phyloP scores from a whole-genome alignment of 768 basidiomycete species.

The Mycena belliarum region DNA sequence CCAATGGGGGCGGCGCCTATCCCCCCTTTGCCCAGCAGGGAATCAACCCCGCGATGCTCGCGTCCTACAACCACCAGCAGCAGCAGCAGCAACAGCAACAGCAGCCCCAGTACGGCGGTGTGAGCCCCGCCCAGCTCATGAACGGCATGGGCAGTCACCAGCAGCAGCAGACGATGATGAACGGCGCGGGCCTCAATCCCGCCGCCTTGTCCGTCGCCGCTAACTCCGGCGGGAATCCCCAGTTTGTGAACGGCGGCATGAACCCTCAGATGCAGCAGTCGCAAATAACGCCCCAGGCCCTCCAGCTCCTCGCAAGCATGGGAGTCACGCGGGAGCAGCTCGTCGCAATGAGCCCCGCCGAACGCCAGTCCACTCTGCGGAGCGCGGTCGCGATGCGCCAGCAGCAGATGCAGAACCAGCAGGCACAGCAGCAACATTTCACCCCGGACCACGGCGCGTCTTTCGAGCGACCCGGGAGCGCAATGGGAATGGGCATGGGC shows the following conservation, averaged over 20 bases:
- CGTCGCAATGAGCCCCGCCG: slow-evolving; percentile 5
- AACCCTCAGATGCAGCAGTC: slow-evolving; percentile 5
- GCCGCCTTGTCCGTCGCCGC: slow-evolving; percentile 13
- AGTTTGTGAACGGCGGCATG: slow-evolving; percentile 9
- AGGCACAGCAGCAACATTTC: slow-evolving; percentile 13
- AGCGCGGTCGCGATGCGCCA: background rate
- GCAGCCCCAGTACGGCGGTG: slow-evolving; percentile 8
- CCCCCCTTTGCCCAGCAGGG: slow-evolving; percentile 10
- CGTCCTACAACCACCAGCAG: slow-evolving; percentile 12
- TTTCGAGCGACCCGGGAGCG: slow-evolving; percentile 15
- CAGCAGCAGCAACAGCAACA: slow-evolving; percentile 7
- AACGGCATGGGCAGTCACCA: slow-evolving; percentile 17
- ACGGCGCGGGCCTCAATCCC: slow-evolving; percentile 11
- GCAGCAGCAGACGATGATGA: slow-evolving; percentile 17
- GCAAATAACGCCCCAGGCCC: slow-evolving; percentile 1
- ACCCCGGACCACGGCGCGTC: background rate
- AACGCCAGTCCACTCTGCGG: background rate
- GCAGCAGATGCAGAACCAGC: slow-evolving; percentile 9
- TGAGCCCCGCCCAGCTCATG: slow-evolving; percentile 16
- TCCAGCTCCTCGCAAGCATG: slow-evolving; percentile 3
- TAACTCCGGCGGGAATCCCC: slow-evolving; percentile 6
- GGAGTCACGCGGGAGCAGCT: slow-evolving; percentile 22
- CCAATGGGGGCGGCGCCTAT: slow-evolving; percentile 10
- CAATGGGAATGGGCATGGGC: slow-evolving; percentile 17
- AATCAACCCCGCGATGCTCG: slow-evolving; percentile 23